These are phyloP conservation scores for Isatis tinctoria DNA, from an alignment of 345 rosid species.

Conservation along the genomic window DNA sequence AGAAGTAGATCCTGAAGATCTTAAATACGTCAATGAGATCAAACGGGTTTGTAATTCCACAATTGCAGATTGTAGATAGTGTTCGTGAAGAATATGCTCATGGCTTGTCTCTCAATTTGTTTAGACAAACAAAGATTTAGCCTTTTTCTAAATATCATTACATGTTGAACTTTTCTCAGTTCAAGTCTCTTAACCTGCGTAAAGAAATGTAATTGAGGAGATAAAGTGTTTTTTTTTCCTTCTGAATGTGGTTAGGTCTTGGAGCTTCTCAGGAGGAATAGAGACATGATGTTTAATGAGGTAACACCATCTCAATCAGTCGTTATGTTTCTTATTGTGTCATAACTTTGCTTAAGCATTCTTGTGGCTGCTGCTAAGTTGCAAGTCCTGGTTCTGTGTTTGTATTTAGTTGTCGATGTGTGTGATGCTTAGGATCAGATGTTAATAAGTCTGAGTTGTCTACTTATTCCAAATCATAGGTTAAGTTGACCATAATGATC, in stretches of 20 bases:
- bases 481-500: slow-evolving; percentile 72
- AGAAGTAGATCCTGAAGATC: slow-evolving; percentile 34
- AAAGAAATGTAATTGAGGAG: not conserved
- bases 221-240: not conserved
- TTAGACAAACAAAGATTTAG: not conserved
- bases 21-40: slow-evolving; percentile 32
- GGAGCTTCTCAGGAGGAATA: slow-evolving; percentile 79
- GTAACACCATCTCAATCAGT: slow-evolving; percentile 26
- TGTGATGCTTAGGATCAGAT: not conserved
- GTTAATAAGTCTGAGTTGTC: not conserved
- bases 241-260: slow-evolving; percentile 41
- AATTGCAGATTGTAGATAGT: not conserved
- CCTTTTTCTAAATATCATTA: not conserved
- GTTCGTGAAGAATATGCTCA: not conserved
- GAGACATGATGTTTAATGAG: slow-evolving; percentile 91
- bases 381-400: not conserved
- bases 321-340: not conserved
- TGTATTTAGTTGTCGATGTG: not conserved
- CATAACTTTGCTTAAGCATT: not conserved
- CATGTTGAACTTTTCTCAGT: not conserved
- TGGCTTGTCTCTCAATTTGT: not conserved
- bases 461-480: slow-evolving; percentile 38
- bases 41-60: slow-evolving; percentile 30
- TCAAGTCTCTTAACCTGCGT: not conserved
- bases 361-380: not conserved